A percentile compares a stretch with the other conserved stretches of the same genome.
These are phyloP conservation scores for Hymenoscyphus fraxineus DNA, from an alignment of 2,329 filamentous ascomycete genomes.

Conservation along the genomic window DNA sequence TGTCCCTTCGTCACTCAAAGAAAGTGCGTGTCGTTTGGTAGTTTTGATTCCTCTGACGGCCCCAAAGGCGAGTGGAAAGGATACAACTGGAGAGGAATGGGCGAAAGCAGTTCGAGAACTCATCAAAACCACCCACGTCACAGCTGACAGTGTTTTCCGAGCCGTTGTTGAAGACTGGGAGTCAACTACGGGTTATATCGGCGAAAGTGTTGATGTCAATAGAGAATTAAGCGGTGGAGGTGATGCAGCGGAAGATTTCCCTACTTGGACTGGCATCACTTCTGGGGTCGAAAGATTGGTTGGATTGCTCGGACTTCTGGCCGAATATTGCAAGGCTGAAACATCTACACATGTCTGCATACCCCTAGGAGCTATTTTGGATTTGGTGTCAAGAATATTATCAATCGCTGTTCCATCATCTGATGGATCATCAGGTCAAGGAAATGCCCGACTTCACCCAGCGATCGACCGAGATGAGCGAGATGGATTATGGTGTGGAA, in stretches of 20 bases:
- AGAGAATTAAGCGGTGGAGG: constrained; percentile 47
- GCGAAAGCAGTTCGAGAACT: constrained; percentile 58
- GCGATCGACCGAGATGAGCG: constrained; percentile 77
- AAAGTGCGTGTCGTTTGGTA: constrained; percentile 60
- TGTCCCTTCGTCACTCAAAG: constrained; percentile 50
- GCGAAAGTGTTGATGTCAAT: constrained; percentile 43
- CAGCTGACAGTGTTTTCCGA: constrained; percentile 74
- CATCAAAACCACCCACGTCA: constrained; percentile 63
- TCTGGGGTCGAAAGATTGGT: constrained; percentile 67
- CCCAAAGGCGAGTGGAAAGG: constrained; percentile 53
- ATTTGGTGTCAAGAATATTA: constrained; percentile 66
- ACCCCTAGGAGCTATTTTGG: constrained; percentile 63
- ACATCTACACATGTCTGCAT: constrained; percentile 65
- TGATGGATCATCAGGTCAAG: constrained; percentile 17
- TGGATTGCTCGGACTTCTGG: constrained; percentile 62
- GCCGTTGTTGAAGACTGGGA: constrained; percentile 80
- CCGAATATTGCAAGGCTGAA: constrained; percentile 57
- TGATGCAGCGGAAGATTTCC: constrained; percentile 49
- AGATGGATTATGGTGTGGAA: constrained; percentile 68
- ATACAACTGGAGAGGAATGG: constrained; percentile 76
- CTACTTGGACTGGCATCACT: constrained; percentile 69
- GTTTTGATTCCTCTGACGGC: constrained; percentile 75
- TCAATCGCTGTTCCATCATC: constrained; percentile 52
- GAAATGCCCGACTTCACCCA: constrained; percentile 57
- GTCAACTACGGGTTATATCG: constrained; percentile 52